Evolutionary conservation across 345 rosid genomes (phyloP), one percentile per base, ranked within the genome.

Genomic region (Eutrema yunnanense): DNA sequence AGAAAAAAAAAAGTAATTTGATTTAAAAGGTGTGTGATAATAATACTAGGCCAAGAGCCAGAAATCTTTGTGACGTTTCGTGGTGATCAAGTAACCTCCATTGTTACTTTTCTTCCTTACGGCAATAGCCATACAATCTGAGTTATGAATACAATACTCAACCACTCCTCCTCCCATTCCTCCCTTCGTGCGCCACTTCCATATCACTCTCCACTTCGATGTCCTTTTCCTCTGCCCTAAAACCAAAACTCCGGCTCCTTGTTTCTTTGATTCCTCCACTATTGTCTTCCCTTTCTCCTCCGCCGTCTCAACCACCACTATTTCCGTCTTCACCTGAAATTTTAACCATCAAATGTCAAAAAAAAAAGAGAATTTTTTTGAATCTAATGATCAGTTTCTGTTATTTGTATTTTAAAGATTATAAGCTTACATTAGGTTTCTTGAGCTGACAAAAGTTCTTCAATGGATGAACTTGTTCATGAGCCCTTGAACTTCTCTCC

Each of bases 51-150:
- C 99, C 76, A 95, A 86, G 61, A 95, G 96, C 99, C 99, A 92
- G 82, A 95, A 95, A 78, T 95, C 99, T 79, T 84, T 95, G 73
- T 92, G 99, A 52, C 96, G 92, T 67, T 90, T 95, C 5, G 99
- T 95, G 80, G 96, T 95, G 79, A 95, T 95, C 84, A 95, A 78
- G 70, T 90, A 95, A 30, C 99, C 99, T 16, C 99, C 99, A 46
- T 84, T 92, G 79, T 88, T 87, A 85, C 88, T 85, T 72, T 92
- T 95, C 62, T 96, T 83, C 80, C 97, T 83, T 16, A 95, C 97
- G 4, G 99, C 97, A 58, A 95, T 79, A 4, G 97, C 96, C 99
- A 95, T 92, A 82, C 99, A 95, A 11, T 73, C 83, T 0, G 99
- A 88, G 46, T 95, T 90, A 62, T 95, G 97, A 59, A 95, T 88